Percentiles rank a stretch among this genome's conserved stretches.
Conservation (phyloP, 179 eudicot species). For the Heliamphora ciliata region DNA sequence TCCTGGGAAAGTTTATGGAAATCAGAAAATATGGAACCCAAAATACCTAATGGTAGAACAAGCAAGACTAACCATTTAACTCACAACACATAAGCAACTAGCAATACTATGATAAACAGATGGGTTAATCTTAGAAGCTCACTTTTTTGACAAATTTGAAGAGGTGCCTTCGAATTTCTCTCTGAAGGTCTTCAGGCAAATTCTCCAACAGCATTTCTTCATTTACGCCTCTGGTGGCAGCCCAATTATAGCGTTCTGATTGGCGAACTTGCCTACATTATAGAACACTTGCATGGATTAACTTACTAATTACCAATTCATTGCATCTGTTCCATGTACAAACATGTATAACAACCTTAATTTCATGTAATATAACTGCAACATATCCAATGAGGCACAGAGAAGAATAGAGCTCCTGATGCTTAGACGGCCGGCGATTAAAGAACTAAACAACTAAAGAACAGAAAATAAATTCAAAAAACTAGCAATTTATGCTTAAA, state of each 20-base stretch:
- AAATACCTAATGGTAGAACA: not conserved
- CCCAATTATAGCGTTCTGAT: conserved; percentile 78
- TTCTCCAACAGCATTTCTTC: conserved; percentile 67
- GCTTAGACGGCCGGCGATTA: too few relatives aligned
- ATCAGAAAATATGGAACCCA: not conserved
- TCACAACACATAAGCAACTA: not conserved
- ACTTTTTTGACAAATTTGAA: conserved; percentile 55
- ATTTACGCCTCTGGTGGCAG: conserved; percentile 72
- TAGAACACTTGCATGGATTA: not conserved
- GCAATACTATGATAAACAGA: not conserved
- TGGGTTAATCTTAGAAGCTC: conserved; percentile 14
- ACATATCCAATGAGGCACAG: too few relatives aligned
- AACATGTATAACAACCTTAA: not conserved
- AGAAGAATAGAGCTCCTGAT: too few relatives aligned
- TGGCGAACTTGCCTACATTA: conserved; percentile 55
- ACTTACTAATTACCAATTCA: not conserved
- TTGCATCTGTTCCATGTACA: not conserved
- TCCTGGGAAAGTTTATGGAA: not conserved
- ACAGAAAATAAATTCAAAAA: too few relatives aligned
- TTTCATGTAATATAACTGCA: too few relatives aligned
- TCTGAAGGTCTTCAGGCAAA: conserved; percentile 83
- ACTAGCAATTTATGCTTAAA: too few relatives aligned
- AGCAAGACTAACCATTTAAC: not conserved
- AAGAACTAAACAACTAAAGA: too few relatives aligned
- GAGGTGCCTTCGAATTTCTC: conserved; percentile 71